A percentile compares a stretch with the other conserved stretches of the same genome.
Evolutionary conservation across 352 stramenopile genomes (phyloP).

Genomic region (Globisporangium okanoganense): DNA sequence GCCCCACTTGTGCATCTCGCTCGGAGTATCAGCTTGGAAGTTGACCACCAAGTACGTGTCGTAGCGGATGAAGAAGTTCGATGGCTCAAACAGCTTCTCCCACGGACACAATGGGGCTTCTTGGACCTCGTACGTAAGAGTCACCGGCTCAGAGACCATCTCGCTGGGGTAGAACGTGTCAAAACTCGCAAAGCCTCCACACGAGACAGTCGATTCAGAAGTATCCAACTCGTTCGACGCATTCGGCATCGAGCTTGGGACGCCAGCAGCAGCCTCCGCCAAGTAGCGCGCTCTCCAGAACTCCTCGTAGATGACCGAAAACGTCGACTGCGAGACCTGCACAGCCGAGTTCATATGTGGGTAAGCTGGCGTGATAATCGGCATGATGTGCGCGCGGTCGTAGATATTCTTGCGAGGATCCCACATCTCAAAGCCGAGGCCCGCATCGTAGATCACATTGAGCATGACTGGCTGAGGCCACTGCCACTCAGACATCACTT

Average conservation of each 20-base stretch:
- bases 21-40: constrained; percentile 54
- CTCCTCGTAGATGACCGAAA: constrained; percentile 92
- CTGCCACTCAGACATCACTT: constrained; percentile 82
- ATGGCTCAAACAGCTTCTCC: constrained; percentile 71
- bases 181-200: constrained; percentile 1
- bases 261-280: constrained; percentile 51
- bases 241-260: constrained; percentile 37
- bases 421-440: constrained; percentile 86
- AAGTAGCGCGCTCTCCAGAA: constrained; percentile 76
- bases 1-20: constrained; percentile 75
- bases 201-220: constrained; percentile 25
- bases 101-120: constrained; percentile 27
- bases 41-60: constrained; percentile 72
- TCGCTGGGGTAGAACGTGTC: constrained; percentile 18
- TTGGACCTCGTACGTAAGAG: constrained; percentile 5
- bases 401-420: constrained; percentile 78
- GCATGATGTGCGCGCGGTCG: constrained; percentile 95
- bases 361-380: constrained; percentile 98
- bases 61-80: constrained; percentile 85
- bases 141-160: background rate
- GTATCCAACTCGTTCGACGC: constrained; percentile 17
- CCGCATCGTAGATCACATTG: constrained; percentile 84
- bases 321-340: constrained; percentile 93
- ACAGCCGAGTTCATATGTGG: constrained; percentile 98
- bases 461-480: constrained; percentile 81